Evolutionary conservation across 2,329 filamentous ascomycete genomes (phyloP).

Genomic region (Diaporthe sp.): DNA sequence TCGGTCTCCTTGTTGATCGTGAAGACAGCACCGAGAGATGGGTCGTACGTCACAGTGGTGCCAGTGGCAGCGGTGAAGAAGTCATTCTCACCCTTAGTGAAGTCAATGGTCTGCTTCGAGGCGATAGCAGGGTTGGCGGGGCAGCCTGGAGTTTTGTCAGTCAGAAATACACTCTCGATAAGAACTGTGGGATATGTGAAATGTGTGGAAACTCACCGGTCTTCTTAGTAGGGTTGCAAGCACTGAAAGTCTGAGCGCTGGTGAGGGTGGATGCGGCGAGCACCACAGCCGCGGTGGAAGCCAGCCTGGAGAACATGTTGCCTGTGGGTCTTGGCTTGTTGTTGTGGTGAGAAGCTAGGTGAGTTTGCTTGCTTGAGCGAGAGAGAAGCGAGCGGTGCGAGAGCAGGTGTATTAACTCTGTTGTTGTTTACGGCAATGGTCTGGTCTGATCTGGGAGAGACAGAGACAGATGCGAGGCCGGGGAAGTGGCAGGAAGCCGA

Average conservation of each 20-base stretch:
- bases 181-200: constrained; percentile 39
- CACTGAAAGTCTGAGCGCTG: constrained; percentile 69
- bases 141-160: constrained; percentile 65
- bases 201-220: constrained; percentile 48
- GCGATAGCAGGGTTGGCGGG: constrained; percentile 84
- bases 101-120: constrained; percentile 75
- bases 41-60: constrained; percentile 63
- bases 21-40: constrained; percentile 65
- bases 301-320: constrained; percentile 62
- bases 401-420: constrained; percentile 13
- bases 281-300: constrained; percentile 61
- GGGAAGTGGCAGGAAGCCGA: constrained; percentile 20
- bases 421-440: constrained; percentile 7
- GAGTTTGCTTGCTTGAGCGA: constrained; percentile 2
- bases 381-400: constrained; percentile 14
- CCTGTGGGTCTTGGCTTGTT: constrained; percentile 29
- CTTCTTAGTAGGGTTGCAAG: constrained; percentile 68
- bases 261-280: constrained; percentile 64
- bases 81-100: constrained; percentile 78
- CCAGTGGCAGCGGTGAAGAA: constrained; percentile 63
- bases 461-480: constrained; percentile 7
- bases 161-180: background rate
- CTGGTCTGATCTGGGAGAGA: constrained; percentile 5
- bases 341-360: constrained; percentile 5
- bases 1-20: constrained; percentile 78